Evolutionary conservation across 495 filamentous ascomycete genomes (phyloP).

Genomic region (Alectoria sarmentosa): DNA sequence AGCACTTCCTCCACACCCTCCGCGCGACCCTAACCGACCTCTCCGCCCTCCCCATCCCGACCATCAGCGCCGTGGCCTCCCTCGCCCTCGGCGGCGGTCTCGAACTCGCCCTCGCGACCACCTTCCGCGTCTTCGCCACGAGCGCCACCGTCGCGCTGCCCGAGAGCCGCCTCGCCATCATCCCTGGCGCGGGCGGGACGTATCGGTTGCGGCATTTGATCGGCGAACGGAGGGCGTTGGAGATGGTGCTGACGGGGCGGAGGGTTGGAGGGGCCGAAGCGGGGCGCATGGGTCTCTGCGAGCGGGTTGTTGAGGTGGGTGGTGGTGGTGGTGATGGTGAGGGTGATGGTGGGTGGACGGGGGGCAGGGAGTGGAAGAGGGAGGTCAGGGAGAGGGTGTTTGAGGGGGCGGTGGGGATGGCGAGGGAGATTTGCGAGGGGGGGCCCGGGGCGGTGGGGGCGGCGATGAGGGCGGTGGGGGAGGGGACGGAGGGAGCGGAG

Average conservation of each 20-base stretch:
- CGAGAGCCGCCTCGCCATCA: slow-evolving; percentile 85
- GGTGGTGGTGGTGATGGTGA: slow-evolving; percentile 40
- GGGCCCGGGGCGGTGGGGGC: slow-evolving; percentile 72
- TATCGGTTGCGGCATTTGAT: slow-evolving; percentile 74
- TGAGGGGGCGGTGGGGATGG: slow-evolving; percentile 67
- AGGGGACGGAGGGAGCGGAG: slow-evolving; percentile 58
- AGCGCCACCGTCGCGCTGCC: slow-evolving; percentile 72
- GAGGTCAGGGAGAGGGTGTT: slow-evolving; percentile 58
- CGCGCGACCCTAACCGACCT: slow-evolving; percentile 63
- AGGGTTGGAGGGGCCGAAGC: slow-evolving; percentile 72
- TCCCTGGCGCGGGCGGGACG: slow-evolving; percentile 91
- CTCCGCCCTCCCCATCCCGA: slow-evolving; percentile 70
- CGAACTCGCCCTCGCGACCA: slow-evolving; percentile 79
- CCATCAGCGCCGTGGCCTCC: slow-evolving; percentile 75
- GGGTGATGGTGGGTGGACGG: slow-evolving; percentile 20
- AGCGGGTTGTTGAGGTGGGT: slow-evolving; percentile 71
- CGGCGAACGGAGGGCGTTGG: slow-evolving; percentile 65
- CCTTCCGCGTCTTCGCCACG: slow-evolving; percentile 75
- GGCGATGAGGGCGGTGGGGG: slow-evolving; percentile 55
- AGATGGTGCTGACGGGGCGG: slow-evolving; percentile 80
- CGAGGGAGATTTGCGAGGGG: slow-evolving; percentile 76
- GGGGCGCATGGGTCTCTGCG: slow-evolving; percentile 74
- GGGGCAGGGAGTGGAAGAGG: slow-evolving; percentile 30
- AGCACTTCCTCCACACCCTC: slow-evolving; percentile 66
- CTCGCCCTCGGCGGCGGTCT: slow-evolving; percentile 86